Conservation (phyloP, 257 asterid genomes). For the Salvia hispanica region DNA sequence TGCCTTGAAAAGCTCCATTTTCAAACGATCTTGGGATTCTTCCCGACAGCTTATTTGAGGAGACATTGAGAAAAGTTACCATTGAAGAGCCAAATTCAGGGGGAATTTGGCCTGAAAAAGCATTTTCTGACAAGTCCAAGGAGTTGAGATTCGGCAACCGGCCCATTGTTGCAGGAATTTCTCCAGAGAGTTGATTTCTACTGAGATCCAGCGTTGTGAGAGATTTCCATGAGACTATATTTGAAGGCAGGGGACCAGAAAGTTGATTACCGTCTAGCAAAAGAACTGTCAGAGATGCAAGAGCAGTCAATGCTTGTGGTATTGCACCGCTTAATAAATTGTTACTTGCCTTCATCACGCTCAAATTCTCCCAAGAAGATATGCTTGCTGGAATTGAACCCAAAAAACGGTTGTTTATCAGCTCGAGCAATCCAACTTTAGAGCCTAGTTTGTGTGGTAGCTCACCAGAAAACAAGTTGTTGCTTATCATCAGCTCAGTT, state of each 20-base stretch:
- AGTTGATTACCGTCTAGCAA: constrained; percentile 62
- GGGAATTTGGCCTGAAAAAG: constrained; percentile 73
- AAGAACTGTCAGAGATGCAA: constrained; percentile 41
- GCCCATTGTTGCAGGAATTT: constrained; percentile 62
- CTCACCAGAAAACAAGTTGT: constrained; percentile 64
- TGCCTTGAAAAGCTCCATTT: constrained; percentile 51
- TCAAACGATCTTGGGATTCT: constrained; percentile 59
- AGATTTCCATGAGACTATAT: constrained; percentile 65
- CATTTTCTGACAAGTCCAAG: constrained; percentile 71
- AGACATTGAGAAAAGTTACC: constrained; percentile 52
- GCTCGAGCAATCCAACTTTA: constrained; percentile 43
- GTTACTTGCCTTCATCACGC: constrained; percentile 58
- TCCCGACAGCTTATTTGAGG: constrained; percentile 71
- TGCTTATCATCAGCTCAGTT: constrained; percentile 35
- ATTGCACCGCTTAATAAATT: constrained; percentile 57
- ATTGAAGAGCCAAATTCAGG: constrained; percentile 43
- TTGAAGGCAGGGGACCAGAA: constrained; percentile 63
- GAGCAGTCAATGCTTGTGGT: constrained; percentile 67
- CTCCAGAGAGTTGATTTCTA: constrained; percentile 68
- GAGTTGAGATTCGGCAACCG: constrained; percentile 45
- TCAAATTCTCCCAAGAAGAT: constrained; percentile 55
- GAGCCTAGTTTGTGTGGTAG: constrained; percentile 55
- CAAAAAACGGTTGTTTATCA: constrained; percentile 59
- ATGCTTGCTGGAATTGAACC: constrained; percentile 66
- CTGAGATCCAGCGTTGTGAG: constrained; percentile 51